These are phyloP conservation scores for Alnus rubra DNA, from an alignment of 306 rosid genomes.

Conservation along the genomic window DNA sequence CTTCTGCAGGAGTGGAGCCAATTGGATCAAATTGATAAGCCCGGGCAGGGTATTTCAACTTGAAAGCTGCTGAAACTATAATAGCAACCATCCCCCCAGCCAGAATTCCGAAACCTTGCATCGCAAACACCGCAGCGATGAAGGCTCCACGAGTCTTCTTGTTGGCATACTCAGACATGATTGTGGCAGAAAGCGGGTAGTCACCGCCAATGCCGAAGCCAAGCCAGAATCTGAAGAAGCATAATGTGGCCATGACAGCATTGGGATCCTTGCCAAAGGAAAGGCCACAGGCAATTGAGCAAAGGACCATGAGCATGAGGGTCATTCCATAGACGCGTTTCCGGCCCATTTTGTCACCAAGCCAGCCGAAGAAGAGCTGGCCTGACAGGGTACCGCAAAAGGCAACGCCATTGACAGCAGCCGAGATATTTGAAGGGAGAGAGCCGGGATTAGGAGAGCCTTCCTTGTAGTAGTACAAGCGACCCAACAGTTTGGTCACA, in stretches of 20 bases:
- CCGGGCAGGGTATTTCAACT: conserved; percentile 45
- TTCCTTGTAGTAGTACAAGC: conserved; percentile 55
- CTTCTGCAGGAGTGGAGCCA: conserved; percentile 60
- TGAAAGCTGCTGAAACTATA: conserved; percentile 55
- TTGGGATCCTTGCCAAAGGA: conserved; percentile 60
- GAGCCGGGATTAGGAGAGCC: conserved; percentile 52
- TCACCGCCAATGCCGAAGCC: conserved; percentile 95
- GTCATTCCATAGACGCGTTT: conserved; percentile 86
- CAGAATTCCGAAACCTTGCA: conserved; percentile 92
- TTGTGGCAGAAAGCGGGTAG: conserved; percentile 94
- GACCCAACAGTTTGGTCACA: conserved; percentile 76
- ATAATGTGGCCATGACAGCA: conserved; percentile 62
- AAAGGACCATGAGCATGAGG: conserved; percentile 81
- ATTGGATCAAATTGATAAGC: conserved; percentile 41
- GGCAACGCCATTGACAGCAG: conserved; percentile 87
- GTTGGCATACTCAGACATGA: conserved; percentile 92
- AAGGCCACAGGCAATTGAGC: conserved; percentile 75
- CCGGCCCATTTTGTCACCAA: conserved; percentile 86
- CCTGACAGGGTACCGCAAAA: conserved; percentile 83
- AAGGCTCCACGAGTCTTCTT: conserved; percentile 83
- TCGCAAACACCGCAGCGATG: conserved; percentile 92
- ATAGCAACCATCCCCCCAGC: conserved; percentile 81
- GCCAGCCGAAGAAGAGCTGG: conserved; percentile 95
- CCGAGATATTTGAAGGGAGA: conserved; percentile 65
- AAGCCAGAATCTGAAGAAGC: conserved; percentile 90